phyloP scores from a whole-genome alignment of 148 eudicot genomes.

The Nepenthes gracilis region DNA sequence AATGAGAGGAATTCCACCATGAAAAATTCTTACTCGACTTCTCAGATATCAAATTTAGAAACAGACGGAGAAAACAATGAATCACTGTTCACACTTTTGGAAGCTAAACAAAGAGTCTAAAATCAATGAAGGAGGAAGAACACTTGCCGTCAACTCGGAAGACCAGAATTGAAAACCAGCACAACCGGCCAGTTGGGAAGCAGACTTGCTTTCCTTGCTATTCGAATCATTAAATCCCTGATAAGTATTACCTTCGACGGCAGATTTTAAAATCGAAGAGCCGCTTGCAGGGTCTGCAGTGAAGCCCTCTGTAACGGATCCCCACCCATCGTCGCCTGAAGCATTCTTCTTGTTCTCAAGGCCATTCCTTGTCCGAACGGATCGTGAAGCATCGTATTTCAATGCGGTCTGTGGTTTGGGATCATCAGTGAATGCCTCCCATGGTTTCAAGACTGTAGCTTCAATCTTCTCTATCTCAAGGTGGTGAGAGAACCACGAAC shows the following conservation, averaged over 20 bases:
- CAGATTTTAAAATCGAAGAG: slow-evolving; percentile 30
- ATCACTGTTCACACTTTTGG: too few species aligned
- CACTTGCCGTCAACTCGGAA: neutral
- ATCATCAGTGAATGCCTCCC: slow-evolving; percentile 70
- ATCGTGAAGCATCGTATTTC: slow-evolving; percentile 23
- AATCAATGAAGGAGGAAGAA: too few species aligned
- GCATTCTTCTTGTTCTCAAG: slow-evolving; percentile 33
- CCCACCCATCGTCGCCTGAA: slow-evolving; percentile 49
- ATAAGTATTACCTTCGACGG: slow-evolving; percentile 37
- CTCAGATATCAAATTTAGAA: too few species aligned
- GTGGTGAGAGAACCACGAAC: neutral
- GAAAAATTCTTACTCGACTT: too few species aligned
- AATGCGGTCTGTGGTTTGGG: slow-evolving; percentile 24
- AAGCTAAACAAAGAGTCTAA: too few species aligned
- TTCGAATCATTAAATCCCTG: slow-evolving; percentile 45
- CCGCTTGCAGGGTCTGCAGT: slow-evolving; percentile 51
- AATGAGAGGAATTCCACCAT: too few species aligned
- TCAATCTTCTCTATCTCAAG: neutral
- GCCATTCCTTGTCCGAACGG: slow-evolving; percentile 74
- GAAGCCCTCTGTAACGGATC: slow-evolving; percentile 65
- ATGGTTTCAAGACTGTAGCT: slow-evolving; percentile 31
- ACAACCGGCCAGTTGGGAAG: slow-evolving; percentile 93
- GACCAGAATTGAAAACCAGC: slow-evolving; percentile 60
- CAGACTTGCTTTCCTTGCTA: slow-evolving; percentile 40
- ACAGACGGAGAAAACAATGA: too few species aligned